phyloP scores from a whole-genome alignment of 306 rosid species.

The Gleditsia sinensis region DNA sequence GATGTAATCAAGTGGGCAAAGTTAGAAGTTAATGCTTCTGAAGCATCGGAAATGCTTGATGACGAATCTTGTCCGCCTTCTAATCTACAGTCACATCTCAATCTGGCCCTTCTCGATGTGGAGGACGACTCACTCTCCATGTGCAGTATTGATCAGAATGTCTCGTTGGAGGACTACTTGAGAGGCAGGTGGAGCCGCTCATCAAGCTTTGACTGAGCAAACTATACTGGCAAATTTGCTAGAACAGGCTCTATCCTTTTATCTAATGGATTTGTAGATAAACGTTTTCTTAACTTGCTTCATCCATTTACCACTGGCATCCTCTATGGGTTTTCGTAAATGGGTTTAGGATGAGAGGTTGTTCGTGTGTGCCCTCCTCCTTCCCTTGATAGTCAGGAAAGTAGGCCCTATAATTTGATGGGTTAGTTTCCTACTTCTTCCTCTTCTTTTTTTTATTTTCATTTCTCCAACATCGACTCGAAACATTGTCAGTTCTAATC shows the following conservation, averaged over 20 bases:
- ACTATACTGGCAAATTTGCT: slow-evolving; percentile 29
- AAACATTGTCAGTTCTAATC: slow-evolving; percentile 22
- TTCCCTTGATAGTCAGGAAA: slow-evolving; percentile 51
- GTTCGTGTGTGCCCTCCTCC: slow-evolving; percentile 91
- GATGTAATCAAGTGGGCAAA: slow-evolving; percentile 84
- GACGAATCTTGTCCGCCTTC: slow-evolving; percentile 70
- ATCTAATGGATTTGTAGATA: slow-evolving; percentile 52
- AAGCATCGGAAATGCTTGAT: slow-evolving; percentile 50
- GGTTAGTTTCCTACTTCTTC: slow-evolving; percentile 38
- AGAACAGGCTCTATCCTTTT: slow-evolving; percentile 24
- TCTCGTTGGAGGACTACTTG: slow-evolving; percentile 83
- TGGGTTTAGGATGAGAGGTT: slow-evolving; percentile 95
- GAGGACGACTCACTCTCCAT: slow-evolving; percentile 92
- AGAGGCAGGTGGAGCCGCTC: slow-evolving; percentile 92
- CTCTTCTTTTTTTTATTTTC: neutral
- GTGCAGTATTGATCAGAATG: slow-evolving; percentile 76
- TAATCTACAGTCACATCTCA: slow-evolving; percentile 80
- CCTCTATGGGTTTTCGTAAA: slow-evolving; percentile 28
- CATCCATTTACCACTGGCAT: slow-evolving; percentile 24
- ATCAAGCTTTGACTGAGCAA: slow-evolving; percentile 86
- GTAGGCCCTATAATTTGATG: slow-evolving; percentile 31
- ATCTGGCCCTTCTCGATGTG: slow-evolving; percentile 89
- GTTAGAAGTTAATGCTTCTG: slow-evolving; percentile 56
- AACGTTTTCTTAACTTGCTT: slow-evolving; percentile 32
- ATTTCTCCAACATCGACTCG: neutral